phyloP scores from a whole-genome alignment of 1,284 basidiomycete species.

The Neonothopanus nambi region DNA sequence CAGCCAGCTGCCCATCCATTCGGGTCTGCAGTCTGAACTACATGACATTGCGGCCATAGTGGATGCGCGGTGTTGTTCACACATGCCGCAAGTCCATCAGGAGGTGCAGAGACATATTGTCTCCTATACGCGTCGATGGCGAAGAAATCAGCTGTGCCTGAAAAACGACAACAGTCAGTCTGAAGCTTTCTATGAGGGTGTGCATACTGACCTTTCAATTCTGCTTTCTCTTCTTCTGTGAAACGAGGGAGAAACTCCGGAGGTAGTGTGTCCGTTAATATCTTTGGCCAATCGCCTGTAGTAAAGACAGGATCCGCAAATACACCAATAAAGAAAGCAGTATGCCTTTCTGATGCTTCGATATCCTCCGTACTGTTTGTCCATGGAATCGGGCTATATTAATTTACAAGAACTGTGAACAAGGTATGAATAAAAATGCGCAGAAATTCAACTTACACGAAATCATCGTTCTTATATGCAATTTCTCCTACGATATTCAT shows the following conservation, averaged over 20 bases:
- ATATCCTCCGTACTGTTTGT: conserved; percentile 42
- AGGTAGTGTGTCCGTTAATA: conserved; percentile 45
- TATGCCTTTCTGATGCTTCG: conserved; percentile 44
- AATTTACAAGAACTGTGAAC: too few relatives aligned
- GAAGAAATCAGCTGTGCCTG: conserved; percentile 49
- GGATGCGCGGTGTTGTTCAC: conserved; percentile 39
- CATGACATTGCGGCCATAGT: conserved; percentile 45
- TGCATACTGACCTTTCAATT: conserved; percentile 34
- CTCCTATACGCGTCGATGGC: conserved; percentile 47
- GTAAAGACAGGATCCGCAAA: conserved; percentile 46
- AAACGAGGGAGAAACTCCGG: conserved; percentile 44
- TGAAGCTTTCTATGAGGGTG: not conserved
- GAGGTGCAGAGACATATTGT: conserved; percentile 39
- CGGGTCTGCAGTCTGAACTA: conserved; percentile 34
- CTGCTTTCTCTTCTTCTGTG: conserved; percentile 41
- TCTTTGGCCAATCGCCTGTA: conserved; percentile 48
- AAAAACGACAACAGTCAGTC: not conserved
- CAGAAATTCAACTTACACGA: conserved; percentile 32
- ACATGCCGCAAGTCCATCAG: conserved; percentile 41
- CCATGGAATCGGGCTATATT: conserved; percentile 49
- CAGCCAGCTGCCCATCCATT: conserved; percentile 45
- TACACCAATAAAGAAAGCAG: conserved; percentile 45
- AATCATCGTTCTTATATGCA: conserved; percentile 49
- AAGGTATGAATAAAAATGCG: too few relatives aligned
- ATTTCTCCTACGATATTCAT: conserved; percentile 49